Base-by-base conservation (phyloP, 352 stramenopile species). In the Blastocystis sp. region DNA sequence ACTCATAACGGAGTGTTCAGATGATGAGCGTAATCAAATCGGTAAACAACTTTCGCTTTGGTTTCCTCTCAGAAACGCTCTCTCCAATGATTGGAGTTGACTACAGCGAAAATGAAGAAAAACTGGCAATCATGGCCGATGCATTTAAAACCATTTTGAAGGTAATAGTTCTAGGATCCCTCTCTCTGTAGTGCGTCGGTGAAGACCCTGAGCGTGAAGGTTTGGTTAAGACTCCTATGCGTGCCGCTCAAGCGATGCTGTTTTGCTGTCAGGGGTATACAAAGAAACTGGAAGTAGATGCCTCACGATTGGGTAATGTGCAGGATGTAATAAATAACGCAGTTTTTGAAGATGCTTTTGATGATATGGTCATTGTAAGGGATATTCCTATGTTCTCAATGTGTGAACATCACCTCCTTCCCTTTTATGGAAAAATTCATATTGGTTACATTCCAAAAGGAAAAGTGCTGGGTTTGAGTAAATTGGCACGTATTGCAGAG, bases 361-460 rank as follows among this genome's bases (percentile, higher is more conserved):
- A 98, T 90, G 96, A 99, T 91, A 98, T 99, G 95, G 96, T 99
- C 24, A 96, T 99, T 70, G 97, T 99, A 11, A 95, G 96, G 85
- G 96, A 99, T 92, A 99, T 99, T 92, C 95, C 98, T 90, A 94
- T 99, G 64, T 97, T 98, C 92, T 98, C 93, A 90, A 94, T 99
- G 91, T 99, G 97, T 91, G 97, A 99, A 92, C 97, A 99, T 93
- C 97, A 99, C 92, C 98, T 99, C 95, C 95, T 99, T 63, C 97
- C 97, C 26, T 99, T 99, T 92, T 96, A 94, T n/a, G 97, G 97
- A 76, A 97, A 97, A 73, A 94, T 96, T 64, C 93, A 95, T 88
- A 94, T 96, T 87, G 93, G 92, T 34, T 96, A 95, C 90, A 97
- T 98, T 89, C 96, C 96, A 0, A 96, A 96, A 76, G 94, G 94